Evolutionary conservation across 805 yeast genomes (phyloP).

Genomic region (Saturnispora gosingensis): DNA sequence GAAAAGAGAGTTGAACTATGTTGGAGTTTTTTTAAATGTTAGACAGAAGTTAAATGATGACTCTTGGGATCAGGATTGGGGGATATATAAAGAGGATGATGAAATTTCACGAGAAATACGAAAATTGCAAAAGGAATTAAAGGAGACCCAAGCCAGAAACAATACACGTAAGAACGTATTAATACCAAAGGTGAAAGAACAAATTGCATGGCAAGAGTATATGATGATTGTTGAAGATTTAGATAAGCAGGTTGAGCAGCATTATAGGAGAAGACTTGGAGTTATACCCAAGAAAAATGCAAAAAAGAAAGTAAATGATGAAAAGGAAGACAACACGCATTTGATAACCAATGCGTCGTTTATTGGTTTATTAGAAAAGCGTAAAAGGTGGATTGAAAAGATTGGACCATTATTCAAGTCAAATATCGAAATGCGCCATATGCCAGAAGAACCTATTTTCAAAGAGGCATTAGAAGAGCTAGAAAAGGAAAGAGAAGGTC

Average conservation of each 20-base stretch:
- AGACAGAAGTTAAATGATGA: conserved; percentile 30
- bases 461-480: conserved; percentile 12
- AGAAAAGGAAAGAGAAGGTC: conserved; percentile 4
- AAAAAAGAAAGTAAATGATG: conserved; percentile 31
- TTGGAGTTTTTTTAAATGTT: conserved; percentile 77
- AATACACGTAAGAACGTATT: conserved; percentile 55
- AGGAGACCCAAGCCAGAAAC: conserved; percentile 52
- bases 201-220: conserved; percentile 92
- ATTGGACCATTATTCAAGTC: conserved; percentile 79
- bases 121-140: conserved; percentile 57
- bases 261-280: conserved; percentile 73
- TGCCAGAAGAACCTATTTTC: conserved; percentile 59
- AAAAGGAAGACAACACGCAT: conserved; percentile 36
- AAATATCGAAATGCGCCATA: conserved; percentile 61
- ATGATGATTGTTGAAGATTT: conserved; percentile 82
- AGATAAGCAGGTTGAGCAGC: conserved; percentile 95
- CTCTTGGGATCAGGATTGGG: conserved; percentile 55
- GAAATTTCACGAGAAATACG: conserved; percentile 84
- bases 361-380: conserved; percentile 72
- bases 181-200: conserved; percentile 71
- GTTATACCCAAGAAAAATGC: conserved; percentile 56
- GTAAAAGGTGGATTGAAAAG: conserved; percentile 78
- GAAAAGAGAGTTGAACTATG: conserved; percentile 77
- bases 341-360: conserved; percentile 72
- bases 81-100: conserved; percentile 79